Evolutionary conservation across 2,329 filamentous ascomycete genomes (phyloP).

Genomic region (Raffaelea arxii): DNA sequence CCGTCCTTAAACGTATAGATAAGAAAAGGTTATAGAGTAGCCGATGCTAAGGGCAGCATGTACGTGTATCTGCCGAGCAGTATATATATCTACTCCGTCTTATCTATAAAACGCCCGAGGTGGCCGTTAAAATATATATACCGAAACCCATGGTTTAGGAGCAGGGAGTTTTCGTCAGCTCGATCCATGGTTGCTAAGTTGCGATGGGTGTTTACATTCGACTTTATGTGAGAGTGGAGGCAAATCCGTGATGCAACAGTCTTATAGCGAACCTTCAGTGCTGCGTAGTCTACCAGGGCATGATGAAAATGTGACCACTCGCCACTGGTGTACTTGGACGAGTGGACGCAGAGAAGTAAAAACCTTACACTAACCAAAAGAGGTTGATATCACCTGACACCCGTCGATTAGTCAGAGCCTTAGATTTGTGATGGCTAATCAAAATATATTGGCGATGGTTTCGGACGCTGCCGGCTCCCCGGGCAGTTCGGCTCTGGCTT

Average conservation of each 20-base stretch:
- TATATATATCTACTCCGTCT: slow-evolving; percentile 11
- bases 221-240: neutral
- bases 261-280: no score
- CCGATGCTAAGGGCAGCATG: slow-evolving; percentile 20
- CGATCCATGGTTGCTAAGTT: neutral
- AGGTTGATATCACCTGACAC: no score
- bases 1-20: neutral
- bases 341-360: neutral
- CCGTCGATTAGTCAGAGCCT: no score
- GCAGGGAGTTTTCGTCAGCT: slow-evolving; percentile 21
- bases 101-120: slow-evolving; percentile 7
- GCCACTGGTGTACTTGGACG: no score
- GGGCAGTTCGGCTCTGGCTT: no score
- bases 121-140: slow-evolving; percentile 28
- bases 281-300: no score
- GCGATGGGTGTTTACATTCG: neutral
- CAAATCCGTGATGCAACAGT: no score
- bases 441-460: no score
- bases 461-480: no score
- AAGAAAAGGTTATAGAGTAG: slow-evolving; percentile 28
- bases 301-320: no score
- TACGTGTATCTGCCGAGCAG: slow-evolving; percentile 29
- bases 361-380: no score
- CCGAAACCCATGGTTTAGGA: slow-evolving; percentile 32
- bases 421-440: no score